Conservation (phyloP, 2,329 filamentous ascomycete genomes). For the Colletotrichum sp. region DNA sequence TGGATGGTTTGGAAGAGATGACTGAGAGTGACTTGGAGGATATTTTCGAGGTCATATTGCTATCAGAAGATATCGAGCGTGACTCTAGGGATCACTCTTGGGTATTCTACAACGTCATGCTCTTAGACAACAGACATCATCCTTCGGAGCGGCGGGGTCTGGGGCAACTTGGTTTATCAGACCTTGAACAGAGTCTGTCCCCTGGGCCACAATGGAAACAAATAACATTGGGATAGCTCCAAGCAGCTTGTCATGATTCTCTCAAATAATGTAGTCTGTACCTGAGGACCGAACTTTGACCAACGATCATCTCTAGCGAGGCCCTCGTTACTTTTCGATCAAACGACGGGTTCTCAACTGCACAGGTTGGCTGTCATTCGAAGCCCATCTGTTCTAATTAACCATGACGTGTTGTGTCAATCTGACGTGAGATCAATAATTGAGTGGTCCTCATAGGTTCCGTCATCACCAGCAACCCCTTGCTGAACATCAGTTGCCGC, state of each 20-base stretch:
- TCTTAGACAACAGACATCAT: not conserved
- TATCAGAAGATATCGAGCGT: not conserved
- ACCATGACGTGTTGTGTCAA: not conserved
- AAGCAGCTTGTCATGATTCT: too few relatives aligned
- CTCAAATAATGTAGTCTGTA: too few relatives aligned
- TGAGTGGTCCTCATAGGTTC: not conserved
- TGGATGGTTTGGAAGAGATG: not conserved
- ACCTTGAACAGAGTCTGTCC: not conserved
- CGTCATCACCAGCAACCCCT: rapidly evolving
- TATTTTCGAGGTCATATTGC: not conserved
- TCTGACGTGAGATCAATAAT: not conserved
- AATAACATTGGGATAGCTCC: not conserved
- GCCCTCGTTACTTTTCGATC: too few relatives aligned
- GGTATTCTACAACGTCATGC: not conserved
- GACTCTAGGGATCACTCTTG: not conserved
- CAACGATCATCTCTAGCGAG: too few relatives aligned
- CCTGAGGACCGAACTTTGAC: too few relatives aligned
- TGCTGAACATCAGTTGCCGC: not conserved
- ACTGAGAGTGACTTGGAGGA: too few relatives aligned
- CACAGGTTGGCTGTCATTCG: too few relatives aligned
- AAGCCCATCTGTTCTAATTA: too few relatives aligned
- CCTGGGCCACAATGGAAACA: not conserved
- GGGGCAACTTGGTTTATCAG: not conserved
- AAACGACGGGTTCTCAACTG: too few relatives aligned
- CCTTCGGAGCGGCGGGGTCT: not conserved